Percentiles rank a stretch among this genome's conserved stretches.
These are phyloP conservation scores for Gynochthodes officinalis DNA, from an alignment of 257 asterid species.

Conservation along the genomic window DNA sequence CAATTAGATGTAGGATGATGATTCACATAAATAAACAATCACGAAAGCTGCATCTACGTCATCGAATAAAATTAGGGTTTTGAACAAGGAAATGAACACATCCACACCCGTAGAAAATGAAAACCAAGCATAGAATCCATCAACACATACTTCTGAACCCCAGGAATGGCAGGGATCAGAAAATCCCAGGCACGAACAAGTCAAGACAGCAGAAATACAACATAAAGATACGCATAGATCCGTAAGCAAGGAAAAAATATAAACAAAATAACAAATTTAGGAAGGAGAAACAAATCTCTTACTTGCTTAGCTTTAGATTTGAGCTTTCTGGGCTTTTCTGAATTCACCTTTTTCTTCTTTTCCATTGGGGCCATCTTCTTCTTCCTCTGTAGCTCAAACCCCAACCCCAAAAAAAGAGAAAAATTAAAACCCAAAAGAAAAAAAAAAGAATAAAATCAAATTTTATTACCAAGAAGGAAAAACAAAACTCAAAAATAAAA, in stretches of 20 bases:
- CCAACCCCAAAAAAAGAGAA: neutral
- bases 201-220: neutral
- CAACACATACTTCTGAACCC: neutral
- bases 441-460: neutral
- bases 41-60: too few species aligned
- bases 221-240: neutral
- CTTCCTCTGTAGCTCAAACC: conserved; percentile 24
- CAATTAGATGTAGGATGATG: neutral
- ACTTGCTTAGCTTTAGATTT: conserved; percentile 59
- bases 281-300: conserved; percentile 12
- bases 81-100: neutral
- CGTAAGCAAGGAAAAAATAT: neutral
- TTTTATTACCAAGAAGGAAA: neutral
- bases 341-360: conserved; percentile 33
- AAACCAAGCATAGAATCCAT: neutral
- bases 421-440: neutral
- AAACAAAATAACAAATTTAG: neutral
- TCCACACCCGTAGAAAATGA: neutral
- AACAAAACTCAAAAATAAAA: neutral
- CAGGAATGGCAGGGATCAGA: neutral
- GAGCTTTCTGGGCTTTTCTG: conserved; percentile 32
- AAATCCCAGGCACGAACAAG: neutral
- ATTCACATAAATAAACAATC: neutral
- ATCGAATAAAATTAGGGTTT: neutral
- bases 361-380: conserved; percentile 27